A percentile compares a stretch with the other conserved stretches of the same genome.
phyloP scores from a whole-genome alignment of 2,329 filamentous ascomycete genomes.

The Colletotrichum somersetense region DNA sequence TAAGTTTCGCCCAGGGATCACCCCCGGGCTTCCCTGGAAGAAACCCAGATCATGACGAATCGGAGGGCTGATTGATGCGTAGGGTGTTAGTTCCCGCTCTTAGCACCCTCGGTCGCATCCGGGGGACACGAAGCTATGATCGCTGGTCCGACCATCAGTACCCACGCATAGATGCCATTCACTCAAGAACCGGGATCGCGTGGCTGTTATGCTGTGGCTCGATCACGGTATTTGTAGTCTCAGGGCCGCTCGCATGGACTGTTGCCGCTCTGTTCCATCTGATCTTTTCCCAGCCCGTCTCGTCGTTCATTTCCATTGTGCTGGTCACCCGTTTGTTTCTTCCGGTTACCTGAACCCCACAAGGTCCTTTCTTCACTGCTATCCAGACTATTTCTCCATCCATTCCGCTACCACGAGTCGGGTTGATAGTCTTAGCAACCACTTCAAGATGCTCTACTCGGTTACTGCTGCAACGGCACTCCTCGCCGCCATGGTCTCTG shows the following conservation, averaged over 20 bases:
- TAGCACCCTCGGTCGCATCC: constrained; percentile 2
- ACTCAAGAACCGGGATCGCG: not conserved
- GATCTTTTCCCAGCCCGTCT: constrained; percentile 12
- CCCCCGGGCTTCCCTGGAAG: not conserved
- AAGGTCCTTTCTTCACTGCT: constrained; percentile 11
- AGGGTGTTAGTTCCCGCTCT: constrained; percentile 19
- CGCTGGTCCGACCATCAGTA: constrained; percentile 18
- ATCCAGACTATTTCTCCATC: constrained; percentile 3
- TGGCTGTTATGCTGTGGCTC: constrained; percentile 3
- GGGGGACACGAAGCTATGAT: constrained; percentile 25
- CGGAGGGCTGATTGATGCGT: not conserved
- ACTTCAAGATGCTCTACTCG: constrained; percentile 38
- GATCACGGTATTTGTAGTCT: constrained; percentile 34
- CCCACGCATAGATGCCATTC: constrained; percentile 14
- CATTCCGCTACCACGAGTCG: not conserved
- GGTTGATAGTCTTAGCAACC: not conserved
- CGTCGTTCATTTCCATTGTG: constrained; percentile 20
- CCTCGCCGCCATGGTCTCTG: constrained; percentile 48
- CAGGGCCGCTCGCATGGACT: constrained; percentile 3
- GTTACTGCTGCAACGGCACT: constrained; percentile 38
- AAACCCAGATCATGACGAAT: not conserved
- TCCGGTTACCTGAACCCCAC: not conserved
- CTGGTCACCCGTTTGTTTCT: constrained; percentile 43
- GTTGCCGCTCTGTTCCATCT: not conserved
- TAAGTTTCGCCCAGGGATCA: constrained; percentile 33